Base-by-base conservation (phyloP, 306 rosid genomes). In the Sphenostylis stenocarpa region DNA sequence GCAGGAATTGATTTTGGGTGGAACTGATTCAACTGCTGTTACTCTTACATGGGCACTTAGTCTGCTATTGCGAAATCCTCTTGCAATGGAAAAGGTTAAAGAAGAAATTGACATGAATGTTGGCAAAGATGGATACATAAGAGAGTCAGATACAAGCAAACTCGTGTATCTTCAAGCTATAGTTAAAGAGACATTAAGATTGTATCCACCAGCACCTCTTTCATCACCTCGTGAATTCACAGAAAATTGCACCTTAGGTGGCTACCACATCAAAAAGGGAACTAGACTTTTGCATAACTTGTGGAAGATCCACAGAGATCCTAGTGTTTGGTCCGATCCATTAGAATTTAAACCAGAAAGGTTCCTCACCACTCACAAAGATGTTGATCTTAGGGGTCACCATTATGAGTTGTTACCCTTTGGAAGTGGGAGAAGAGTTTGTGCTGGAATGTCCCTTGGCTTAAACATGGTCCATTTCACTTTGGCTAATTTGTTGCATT, bases 391-490 rank as follows among this genome's bases (percentile, higher is more conserved):
- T 4, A 61, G 6, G 12, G 80, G 84, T 7, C 70, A 57, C 1
- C 14, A 80, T 74, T 80, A 44, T 19, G 80, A 73, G 65, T 67
- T 80, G 3, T 34, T 74, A 20, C 84, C 84, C 10, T 80, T 80
- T 67, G 84, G 84, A 74, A 67, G 80, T 47, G 80, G 76, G 1
- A 80, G 80, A 80, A 74, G 80, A 8, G 23, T 45, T 13, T 80
- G 84, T 57, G 57, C 80, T 23, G 76, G 80, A 80, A 56, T 80
- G 55, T 66, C 84, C 9, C 68, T 80, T 56, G 71, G 76, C 8
- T 21, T 80, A 3, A 4, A 66, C 1, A 67, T 74, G 56, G 2
- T 74, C 17, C 71, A 80, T 58, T 80, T 73, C 3, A 56, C 48
- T 44, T 19, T 80, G 20, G 84, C 84, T 33, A 80, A 9, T 48